Percentiles rank a stretch among this genome's conserved stretches.
phyloP scores from a whole-genome alignment of 129 eudicot species.

The Daucus carota region DH1_v3.0 NC_030386.2:6367001-6367500 shows the following conservation, averaged over 20 bases:
- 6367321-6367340: background rate
- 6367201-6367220: no score
- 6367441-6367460: background rate
- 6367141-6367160: no score
- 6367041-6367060: no score
- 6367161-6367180: no score
- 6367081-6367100: no score
- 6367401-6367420: constrained; percentile 40
- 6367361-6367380: constrained; percentile 65
- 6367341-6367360: constrained; percentile 44
- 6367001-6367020: no score
- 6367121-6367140: no score
- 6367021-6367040: no score
- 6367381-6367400: constrained; percentile 83
- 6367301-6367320: background rate
- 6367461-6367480: background rate
- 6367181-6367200: no score
- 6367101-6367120: no score
- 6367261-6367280: background rate
- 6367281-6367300: background rate
- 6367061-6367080: no score
- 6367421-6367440: background rate
- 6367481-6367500: background rate
- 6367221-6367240: no score
- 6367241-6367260: background rate